Conservation (phyloP, 805 yeast genomes). For the Spathaspora boniae region DNA sequence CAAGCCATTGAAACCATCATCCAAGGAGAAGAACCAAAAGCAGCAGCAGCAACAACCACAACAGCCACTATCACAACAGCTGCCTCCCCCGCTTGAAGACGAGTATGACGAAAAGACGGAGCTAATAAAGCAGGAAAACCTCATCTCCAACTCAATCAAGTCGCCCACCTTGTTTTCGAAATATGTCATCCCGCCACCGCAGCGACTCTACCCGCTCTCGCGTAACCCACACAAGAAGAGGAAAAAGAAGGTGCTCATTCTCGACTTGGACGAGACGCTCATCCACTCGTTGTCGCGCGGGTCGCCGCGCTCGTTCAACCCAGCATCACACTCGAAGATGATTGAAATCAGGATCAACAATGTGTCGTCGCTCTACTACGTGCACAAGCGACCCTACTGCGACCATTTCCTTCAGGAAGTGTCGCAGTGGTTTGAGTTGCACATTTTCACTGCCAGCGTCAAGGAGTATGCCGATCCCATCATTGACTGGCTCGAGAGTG, state of each 20-base stretch:
- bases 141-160: slow-evolving; percentile 38
- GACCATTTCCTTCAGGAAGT: slow-evolving; percentile 79
- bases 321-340: slow-evolving; percentile 49
- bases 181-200: slow-evolving; percentile 46
- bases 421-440: slow-evolving; percentile 81
- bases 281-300: slow-evolving; percentile 85
- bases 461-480: slow-evolving; percentile 97
- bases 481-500: slow-evolving; percentile 83
- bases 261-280: slow-evolving; percentile 91
- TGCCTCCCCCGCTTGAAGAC: not conserved
- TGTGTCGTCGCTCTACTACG: slow-evolving; percentile 79
- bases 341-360: slow-evolving; percentile 74
- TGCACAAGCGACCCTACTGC: slow-evolving; percentile 88
- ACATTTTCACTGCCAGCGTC: slow-evolving; percentile 92
- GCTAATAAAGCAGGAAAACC: slow-evolving; percentile 36
- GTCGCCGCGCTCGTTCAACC: slow-evolving; percentile 42
- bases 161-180: slow-evolving; percentile 40
- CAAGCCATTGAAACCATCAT: not conserved
- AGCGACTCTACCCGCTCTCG: slow-evolving; percentile 37
- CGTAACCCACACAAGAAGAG: slow-evolving; percentile 36
- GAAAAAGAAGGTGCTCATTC: slow-evolving; percentile 64
- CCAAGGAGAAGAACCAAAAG: slow-evolving; percentile 1
- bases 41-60: not conserved
- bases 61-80: not conserved
- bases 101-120: slow-evolving; percentile 30